Conservation (phyloP, 2,329 filamentous ascomycete genomes). For the Orbilia ellipsospora region DNA sequence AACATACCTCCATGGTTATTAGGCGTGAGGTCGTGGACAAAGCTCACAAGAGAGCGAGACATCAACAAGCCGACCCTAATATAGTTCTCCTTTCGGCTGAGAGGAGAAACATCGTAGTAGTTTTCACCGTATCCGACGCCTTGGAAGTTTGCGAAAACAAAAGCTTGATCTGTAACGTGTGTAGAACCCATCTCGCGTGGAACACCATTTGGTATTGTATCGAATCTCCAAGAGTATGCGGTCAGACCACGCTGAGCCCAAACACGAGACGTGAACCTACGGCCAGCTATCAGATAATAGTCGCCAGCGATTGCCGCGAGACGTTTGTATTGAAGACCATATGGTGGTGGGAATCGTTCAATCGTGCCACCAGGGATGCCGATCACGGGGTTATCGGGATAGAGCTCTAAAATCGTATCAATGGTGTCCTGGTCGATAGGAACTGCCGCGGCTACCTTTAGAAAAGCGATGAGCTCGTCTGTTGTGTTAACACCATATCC, state of each 20-base stretch:
- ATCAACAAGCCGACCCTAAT: constrained; percentile 45
- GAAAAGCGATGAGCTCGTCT: constrained; percentile 11
- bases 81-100: constrained; percentile 34
- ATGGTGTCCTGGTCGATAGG: constrained; percentile 21
- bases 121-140: constrained; percentile 57
- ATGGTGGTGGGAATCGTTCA: constrained; percentile 43
- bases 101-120: constrained; percentile 40
- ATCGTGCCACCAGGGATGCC: constrained; percentile 30
- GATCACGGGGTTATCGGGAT: constrained; percentile 38
- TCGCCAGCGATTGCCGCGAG: constrained; percentile 69
- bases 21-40: constrained; percentile 42
- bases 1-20: constrained; percentile 52
- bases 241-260: constrained; percentile 67
- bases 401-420: constrained; percentile 15
- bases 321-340: constrained; percentile 68
- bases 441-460: constrained; percentile 3
- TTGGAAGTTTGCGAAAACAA: constrained; percentile 61
- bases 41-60: constrained; percentile 44
- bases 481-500: constrained; percentile 22
- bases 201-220: constrained; percentile 67
- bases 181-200: constrained; percentile 64
- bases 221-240: constrained; percentile 73
- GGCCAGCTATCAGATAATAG: constrained; percentile 68
- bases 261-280: constrained; percentile 68
- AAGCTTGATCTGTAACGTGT: constrained; percentile 67